phyloP scores from a whole-genome alignment of 1,139 yeast species.

The Sugiyamaella xylanicola region DNA sequence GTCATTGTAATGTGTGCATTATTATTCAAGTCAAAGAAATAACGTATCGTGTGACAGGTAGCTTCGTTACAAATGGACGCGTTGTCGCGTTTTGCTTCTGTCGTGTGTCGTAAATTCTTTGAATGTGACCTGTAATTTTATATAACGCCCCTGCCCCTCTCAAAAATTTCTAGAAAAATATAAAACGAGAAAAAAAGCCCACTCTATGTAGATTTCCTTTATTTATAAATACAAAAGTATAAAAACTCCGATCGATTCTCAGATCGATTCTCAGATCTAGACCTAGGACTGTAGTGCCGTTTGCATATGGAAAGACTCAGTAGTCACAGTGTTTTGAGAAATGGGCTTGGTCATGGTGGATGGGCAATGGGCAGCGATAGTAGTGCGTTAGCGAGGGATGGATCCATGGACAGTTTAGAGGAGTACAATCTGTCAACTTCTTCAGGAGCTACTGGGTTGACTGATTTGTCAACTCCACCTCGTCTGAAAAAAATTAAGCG shows the following conservation, averaged over 20 bases:
- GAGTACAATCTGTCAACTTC: too few relatives aligned
- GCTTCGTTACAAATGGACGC: neutral
- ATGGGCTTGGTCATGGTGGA: neutral
- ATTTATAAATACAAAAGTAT: conserved; percentile 13
- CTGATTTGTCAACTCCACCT: neutral
- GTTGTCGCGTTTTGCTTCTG: neutral
- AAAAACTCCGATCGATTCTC: neutral
- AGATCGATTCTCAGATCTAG: neutral
- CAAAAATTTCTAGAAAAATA: conserved; percentile 11
- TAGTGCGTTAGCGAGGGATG: too few relatives aligned
- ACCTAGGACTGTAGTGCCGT: too few relatives aligned
- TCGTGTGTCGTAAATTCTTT: conserved; percentile 2
- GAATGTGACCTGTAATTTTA: conserved; percentile 18
- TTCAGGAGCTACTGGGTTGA: conserved; percentile 1
- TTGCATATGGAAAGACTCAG: neutral
- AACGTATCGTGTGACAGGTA: neutral
- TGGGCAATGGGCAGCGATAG: conserved; percentile 1
- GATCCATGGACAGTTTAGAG: neutral
- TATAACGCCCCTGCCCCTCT: conserved; percentile 4
- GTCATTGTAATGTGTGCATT: conserved; percentile 1
- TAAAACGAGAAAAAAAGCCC: conserved; percentile 15
- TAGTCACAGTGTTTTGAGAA: neutral
- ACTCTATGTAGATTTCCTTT: conserved; percentile 15
- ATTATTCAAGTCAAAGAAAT: neutral
- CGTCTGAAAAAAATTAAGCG: neutral